Evolutionary conservation across 2,329 filamentous ascomycete genomes (phyloP).

Genomic region (Claviceps fusiformis): DNA sequence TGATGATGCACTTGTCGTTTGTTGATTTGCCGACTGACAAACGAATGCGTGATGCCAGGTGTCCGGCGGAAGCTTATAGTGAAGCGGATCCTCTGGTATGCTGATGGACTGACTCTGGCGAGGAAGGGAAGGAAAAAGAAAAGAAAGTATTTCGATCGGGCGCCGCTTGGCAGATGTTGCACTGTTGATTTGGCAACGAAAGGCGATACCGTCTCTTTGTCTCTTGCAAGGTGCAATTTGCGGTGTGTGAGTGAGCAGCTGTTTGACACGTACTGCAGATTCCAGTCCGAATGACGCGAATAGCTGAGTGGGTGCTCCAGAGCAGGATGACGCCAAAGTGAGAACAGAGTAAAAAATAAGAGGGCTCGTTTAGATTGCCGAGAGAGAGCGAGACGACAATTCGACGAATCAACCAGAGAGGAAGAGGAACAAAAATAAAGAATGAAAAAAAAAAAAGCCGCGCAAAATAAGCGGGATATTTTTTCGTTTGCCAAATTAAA

Average conservation of each 20-base stretch:
- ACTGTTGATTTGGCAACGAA: conserved; percentile 1
- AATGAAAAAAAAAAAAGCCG: background rate
- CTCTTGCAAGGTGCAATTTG: background rate
- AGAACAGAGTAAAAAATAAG: conserved; percentile 1
- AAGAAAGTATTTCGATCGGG: background rate
- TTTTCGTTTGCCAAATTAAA: conserved; percentile 2
- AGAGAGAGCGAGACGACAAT: background rate
- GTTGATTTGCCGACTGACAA: background rate
- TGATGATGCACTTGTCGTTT: background rate
- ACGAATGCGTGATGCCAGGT: background rate
- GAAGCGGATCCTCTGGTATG: background rate
- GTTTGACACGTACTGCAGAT: conserved; percentile 5
- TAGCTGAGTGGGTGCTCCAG: background rate
- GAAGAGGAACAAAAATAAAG: background rate
- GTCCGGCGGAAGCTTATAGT: background rate
- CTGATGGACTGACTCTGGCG: background rate
- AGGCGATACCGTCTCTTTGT: background rate
- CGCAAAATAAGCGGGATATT: background rate
- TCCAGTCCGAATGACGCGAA: conserved; percentile 8
- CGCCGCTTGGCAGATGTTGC: background rate
- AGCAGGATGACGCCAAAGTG: background rate
- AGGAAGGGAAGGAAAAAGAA: background rate
- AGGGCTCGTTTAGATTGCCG: background rate
- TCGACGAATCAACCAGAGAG: background rate
- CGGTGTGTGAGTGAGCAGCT: background rate